phyloP scores from a whole-genome alignment of 495 filamentous ascomycete genomes.

The Pyronema domesticum region DNA sequence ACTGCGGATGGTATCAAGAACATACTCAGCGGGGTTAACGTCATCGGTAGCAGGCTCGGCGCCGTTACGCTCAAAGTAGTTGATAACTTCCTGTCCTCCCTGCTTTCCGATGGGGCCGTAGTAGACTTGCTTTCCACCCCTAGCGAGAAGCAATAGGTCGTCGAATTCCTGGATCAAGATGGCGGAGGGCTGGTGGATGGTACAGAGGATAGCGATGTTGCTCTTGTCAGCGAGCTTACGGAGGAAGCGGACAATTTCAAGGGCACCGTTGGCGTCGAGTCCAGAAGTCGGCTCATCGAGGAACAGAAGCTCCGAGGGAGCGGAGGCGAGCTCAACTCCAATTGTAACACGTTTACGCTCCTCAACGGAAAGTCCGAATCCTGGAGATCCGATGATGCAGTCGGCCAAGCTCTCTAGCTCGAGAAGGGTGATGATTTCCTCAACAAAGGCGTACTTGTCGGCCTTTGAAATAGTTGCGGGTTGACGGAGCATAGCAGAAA shows the following conservation, averaged over 20 bases:
- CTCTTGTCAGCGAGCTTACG: conserved; percentile 55
- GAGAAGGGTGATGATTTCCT: conserved; percentile 29
- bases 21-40: conserved; percentile 30
- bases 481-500: conserved; percentile 43
- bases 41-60: conserved; percentile 31
- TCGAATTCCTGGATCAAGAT: conserved; percentile 61
- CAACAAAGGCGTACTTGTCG: conserved; percentile 41
- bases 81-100: conserved; percentile 30
- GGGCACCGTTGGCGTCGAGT: conserved; percentile 70
- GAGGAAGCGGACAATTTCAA: conserved; percentile 65
- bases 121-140: conserved; percentile 55
- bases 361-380: conserved; percentile 39
- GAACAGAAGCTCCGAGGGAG: conserved; percentile 64
- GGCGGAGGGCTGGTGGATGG: conserved; percentile 65
- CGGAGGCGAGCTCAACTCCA: conserved; percentile 78
- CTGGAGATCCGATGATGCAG: conserved; percentile 37
- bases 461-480: conserved; percentile 29
- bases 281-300: conserved; percentile 62
- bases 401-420: conserved; percentile 39
- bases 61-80: conserved; percentile 30
- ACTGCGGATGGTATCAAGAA: conserved; percentile 28
- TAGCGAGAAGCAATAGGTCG: conserved; percentile 52
- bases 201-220: conserved; percentile 62
- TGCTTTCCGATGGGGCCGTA: conserved; percentile 49
- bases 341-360: conserved; percentile 62